Evolutionary conservation across 2,329 filamentous ascomycete species (phyloP).

Genomic region (Epichloe gansuensis): DNA sequence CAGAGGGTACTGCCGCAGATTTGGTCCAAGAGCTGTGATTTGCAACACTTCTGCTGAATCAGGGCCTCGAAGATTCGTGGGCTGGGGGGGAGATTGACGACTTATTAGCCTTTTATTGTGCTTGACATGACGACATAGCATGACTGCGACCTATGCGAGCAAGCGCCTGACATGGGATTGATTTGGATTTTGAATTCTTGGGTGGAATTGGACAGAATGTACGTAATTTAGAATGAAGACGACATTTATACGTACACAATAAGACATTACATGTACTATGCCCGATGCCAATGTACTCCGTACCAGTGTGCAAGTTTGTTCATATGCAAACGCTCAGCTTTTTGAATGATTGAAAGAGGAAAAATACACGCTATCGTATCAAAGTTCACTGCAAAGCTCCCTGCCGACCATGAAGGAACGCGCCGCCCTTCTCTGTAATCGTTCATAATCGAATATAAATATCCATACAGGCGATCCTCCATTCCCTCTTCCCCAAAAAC

Average conservation of each 20-base stretch:
- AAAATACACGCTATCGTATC: not conserved
- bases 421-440: not conserved
- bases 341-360: too few species aligned
- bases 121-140: not conserved
- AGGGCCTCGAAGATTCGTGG: not conserved
- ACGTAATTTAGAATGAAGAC: not conserved
- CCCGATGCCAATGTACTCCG: too few species aligned
- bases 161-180: constrained; percentile 1
- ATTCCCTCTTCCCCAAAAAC: constrained; percentile 70
- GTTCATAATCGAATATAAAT: constrained; percentile 57
- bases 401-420: too few species aligned
- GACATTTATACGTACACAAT: not conserved
- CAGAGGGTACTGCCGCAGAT: not conserved
- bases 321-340: too few species aligned
- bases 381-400: not conserved
- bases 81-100: not conserved
- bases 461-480: constrained; percentile 84
- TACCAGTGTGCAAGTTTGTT: not conserved
- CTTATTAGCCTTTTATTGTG: not conserved
- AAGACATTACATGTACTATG: not conserved
- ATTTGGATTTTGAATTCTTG: not conserved
- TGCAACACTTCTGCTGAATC: not conserved
- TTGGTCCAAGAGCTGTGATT: not conserved
- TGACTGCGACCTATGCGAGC: not conserved
- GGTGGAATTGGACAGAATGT: not conserved